phyloP scores from a whole-genome alignment of 2,329 filamentous ascomycete genomes.

The Fusarium dimerum region DNA sequence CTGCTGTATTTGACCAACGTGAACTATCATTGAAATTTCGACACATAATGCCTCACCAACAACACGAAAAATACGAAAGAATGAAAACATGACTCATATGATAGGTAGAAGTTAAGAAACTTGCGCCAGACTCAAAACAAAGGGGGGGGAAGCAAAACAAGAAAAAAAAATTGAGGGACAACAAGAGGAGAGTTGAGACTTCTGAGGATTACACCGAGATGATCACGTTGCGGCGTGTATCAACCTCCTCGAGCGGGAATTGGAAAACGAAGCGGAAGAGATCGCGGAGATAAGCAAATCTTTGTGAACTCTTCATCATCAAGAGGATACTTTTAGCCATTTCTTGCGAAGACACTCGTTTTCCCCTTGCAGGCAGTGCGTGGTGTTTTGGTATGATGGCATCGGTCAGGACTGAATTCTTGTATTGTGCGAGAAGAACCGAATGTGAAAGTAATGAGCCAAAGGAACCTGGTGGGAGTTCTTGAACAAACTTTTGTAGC shows the following conservation, averaged over 20 bases:
- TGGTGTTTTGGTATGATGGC: slow-evolving; percentile 50
- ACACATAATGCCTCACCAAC: background rate
- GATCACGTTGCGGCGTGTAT: slow-evolving; percentile 63
- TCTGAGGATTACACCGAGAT: slow-evolving; percentile 48
- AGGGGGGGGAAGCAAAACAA: slow-evolving; percentile 4
- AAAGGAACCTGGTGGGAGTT: slow-evolving; percentile 75
- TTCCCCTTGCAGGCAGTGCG: slow-evolving; percentile 52
- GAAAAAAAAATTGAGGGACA: slow-evolving; percentile 6
- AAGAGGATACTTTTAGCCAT: slow-evolving; percentile 77
- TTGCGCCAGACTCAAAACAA: background rate
- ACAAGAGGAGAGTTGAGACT: background rate
- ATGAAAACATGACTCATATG: background rate
- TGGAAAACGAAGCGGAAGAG: slow-evolving; percentile 84
- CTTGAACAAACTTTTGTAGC: slow-evolving; percentile 75
- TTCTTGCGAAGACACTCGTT: slow-evolving; percentile 67
- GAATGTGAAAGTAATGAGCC: slow-evolving; percentile 71
- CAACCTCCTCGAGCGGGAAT: slow-evolving; percentile 77
- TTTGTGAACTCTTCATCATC: slow-evolving; percentile 66
- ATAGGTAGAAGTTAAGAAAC: background rate
- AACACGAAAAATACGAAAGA: background rate
- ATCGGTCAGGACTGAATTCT: slow-evolving; percentile 75
- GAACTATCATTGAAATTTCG: background rate
- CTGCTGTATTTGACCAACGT: background rate
- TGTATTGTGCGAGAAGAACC: slow-evolving; percentile 75
- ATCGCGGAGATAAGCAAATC: slow-evolving; percentile 80